These are phyloP conservation scores for Penstemon davidsonii DNA, from an alignment of 257 asterid genomes.

Conservation along the genomic window DNA sequence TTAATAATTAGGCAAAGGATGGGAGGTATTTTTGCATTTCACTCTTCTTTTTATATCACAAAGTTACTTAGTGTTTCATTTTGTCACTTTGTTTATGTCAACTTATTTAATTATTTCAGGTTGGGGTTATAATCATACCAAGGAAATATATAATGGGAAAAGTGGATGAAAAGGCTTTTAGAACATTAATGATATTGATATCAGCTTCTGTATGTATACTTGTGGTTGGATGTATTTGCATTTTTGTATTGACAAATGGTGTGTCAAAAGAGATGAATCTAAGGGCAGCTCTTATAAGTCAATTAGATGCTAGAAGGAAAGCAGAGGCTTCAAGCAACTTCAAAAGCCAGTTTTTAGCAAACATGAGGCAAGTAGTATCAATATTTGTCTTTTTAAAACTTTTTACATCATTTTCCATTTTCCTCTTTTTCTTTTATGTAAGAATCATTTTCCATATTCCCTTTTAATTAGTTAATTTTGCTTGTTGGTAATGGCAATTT, in stretches of 20 bases:
- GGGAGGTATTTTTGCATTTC: background rate
- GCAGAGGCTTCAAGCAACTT: slow-evolving; percentile 95
- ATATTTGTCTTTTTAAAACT: background rate
- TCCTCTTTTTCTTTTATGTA: too few species aligned
- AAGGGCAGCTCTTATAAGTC: slow-evolving; percentile 76
- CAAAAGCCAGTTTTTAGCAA: slow-evolving; percentile 92
- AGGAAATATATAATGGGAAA: slow-evolving; percentile 91
- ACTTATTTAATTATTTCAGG: slow-evolving; percentile 43
- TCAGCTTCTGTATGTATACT: slow-evolving; percentile 82
- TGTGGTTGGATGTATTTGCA: slow-evolving; percentile 79
- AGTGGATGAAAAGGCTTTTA: slow-evolving; percentile 77
- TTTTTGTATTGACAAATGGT: slow-evolving; percentile 79
- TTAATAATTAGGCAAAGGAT: background rate
- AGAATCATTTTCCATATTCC: too few species aligned
- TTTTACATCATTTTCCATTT: too few species aligned
- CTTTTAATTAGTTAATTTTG: too few species aligned
- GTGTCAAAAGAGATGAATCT: slow-evolving; percentile 94
- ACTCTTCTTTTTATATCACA: background rate
- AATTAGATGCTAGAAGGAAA: slow-evolving; percentile 84
- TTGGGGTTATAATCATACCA: slow-evolving; percentile 86
- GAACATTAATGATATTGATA: slow-evolving; percentile 65
- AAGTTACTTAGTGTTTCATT: background rate
- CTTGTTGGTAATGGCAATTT: too few species aligned
- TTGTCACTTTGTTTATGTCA: background rate
- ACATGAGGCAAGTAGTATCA: slow-evolving; percentile 65